Percentiles rank a stretch among this genome's conserved stretches.
These are phyloP conservation scores for Cladosporium sphaerospermum DNA, from an alignment of 2,329 filamentous ascomycete genomes.

Conservation along the genomic window DNA sequence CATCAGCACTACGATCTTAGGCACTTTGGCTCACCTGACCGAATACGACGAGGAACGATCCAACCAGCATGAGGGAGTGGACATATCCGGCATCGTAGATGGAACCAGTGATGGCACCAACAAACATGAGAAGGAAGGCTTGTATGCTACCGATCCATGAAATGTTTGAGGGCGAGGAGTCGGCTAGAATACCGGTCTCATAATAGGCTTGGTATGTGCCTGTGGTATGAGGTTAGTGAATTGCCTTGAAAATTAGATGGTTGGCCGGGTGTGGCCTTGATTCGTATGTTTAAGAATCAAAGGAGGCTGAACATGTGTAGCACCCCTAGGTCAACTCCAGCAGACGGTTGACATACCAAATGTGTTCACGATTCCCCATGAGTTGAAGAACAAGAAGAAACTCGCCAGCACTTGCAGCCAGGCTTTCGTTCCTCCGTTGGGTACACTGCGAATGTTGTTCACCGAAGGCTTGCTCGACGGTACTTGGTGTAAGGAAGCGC, in stretches of 20 bases:
- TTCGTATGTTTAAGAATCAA: too few relatives aligned
- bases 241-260: conserved; percentile 30
- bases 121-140: conserved; percentile 41
- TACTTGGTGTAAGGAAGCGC: conserved; percentile 15
- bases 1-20: too few relatives aligned
- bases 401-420: conserved; percentile 44
- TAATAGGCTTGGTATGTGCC: conserved; percentile 43
- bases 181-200: conserved; percentile 34
- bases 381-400: conserved; percentile 46
- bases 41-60: conserved; percentile 41
- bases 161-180: conserved; percentile 37
- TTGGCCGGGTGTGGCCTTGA: neutral
- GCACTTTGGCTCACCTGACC: conserved; percentile 28
- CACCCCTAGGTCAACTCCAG: too few relatives aligned
- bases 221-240: conserved; percentile 30
- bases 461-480: conserved; percentile 31
- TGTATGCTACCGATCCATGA: conserved; percentile 46
- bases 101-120: conserved; percentile 42
- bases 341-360: conserved; percentile 32
- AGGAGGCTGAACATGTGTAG: too few relatives aligned
- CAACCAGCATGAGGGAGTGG: conserved; percentile 35
- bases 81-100: conserved; percentile 47
- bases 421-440: conserved; percentile 41
- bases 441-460: conserved; percentile 38
- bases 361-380: conserved; percentile 43